Conservation (phyloP, 2,329 filamentous ascomycete genomes). For the Taxawa tesnikishii region DNA sequence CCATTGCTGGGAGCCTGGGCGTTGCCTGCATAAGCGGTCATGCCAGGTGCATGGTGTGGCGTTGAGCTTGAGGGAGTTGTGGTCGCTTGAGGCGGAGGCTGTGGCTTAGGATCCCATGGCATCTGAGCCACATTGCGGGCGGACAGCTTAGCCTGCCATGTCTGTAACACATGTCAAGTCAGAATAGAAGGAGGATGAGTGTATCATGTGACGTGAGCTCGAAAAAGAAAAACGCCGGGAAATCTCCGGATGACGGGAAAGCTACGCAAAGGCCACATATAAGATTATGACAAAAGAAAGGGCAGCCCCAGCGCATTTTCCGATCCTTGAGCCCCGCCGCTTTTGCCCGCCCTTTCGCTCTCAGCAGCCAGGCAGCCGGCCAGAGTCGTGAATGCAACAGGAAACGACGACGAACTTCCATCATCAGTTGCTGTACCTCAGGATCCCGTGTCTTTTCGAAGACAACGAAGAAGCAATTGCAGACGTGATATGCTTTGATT, state of each 20-base stretch:
- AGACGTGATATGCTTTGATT: too few relatives aligned
- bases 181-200: conserved; percentile 2
- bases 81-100: conserved; percentile 40
- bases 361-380: too few relatives aligned
- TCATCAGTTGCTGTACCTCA: too few relatives aligned
- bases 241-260: neutral
- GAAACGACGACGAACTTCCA: too few relatives aligned
- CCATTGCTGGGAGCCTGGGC: conserved; percentile 15
- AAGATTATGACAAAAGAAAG: conserved; percentile 4
- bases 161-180: conserved; percentile 44
- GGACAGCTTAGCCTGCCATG: conserved; percentile 88
- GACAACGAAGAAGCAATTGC: too few relatives aligned
- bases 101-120: conserved; percentile 86
- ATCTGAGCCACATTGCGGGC: conserved; percentile 75
- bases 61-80: conserved; percentile 28
- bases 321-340: conserved; percentile 7
- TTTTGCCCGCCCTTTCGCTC: too few relatives aligned
- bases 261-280: conserved; percentile 4
- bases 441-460: too few relatives aligned
- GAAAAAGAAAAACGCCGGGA: conserved; percentile 2
- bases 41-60: conserved; percentile 25
- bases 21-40: conserved; percentile 10
- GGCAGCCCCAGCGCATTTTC: neutral
- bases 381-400: too few relatives aligned
- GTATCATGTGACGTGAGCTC: conserved; percentile 4